Percentiles rank a stretch among this genome's conserved stretches.
phyloP scores from a whole-genome alignment of 352 stramenopile species.

The Phytophthora citrophthora region DNA sequence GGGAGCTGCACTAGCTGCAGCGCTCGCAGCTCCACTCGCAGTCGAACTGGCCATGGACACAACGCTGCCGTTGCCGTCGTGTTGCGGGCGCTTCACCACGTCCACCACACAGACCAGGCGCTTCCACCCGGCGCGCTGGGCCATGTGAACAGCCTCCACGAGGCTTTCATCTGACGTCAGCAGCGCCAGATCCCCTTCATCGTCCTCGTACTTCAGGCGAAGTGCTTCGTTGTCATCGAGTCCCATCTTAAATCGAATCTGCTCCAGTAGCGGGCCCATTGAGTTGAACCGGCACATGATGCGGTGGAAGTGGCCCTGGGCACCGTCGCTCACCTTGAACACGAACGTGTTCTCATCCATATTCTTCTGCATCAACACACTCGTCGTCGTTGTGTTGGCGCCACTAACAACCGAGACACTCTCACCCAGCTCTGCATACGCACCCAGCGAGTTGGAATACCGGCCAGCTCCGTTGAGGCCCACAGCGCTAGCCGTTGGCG shows the following conservation, averaged over 20 bases:
- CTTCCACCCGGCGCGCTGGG: conserved; percentile 85
- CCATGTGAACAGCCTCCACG: conserved; percentile 87
- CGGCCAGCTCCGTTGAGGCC: conserved; percentile 40
- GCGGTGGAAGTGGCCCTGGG: conserved; percentile 84
- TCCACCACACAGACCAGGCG: conserved; percentile 85
- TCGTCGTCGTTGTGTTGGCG: conserved; percentile 77
- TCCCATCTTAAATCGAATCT: conserved; percentile 86
- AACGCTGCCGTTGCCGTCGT: conserved; percentile 41
- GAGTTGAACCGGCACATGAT: conserved; percentile 84
- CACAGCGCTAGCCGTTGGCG: conserved; percentile 43
- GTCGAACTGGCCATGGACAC: conserved; percentile 46
- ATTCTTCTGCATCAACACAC: conserved; percentile 69
- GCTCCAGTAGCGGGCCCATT: conserved; percentile 71
- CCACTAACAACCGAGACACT: conserved; percentile 88
- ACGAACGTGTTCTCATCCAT: conserved; percentile 79
- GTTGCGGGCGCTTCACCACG: conserved; percentile 56
- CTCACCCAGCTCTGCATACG: conserved; percentile 86
- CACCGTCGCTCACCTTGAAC: conserved; percentile 89
- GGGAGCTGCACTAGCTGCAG: conserved; percentile 3
- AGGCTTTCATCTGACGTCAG: conserved; percentile 88
- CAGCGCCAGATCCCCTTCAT: conserved; percentile 86
- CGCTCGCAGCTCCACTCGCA: conserved; percentile 10
- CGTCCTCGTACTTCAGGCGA: conserved; percentile 88
- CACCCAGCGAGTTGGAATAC: conserved; percentile 61
- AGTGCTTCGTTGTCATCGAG: conserved; percentile 62